A percentile compares a stretch with the other conserved stretches of the same genome.
These are phyloP conservation scores for Pseudogymnoascus sp. DNA, from an alignment of 2,329 filamentous ascomycete genomes.

Conservation along the genomic window DNA sequence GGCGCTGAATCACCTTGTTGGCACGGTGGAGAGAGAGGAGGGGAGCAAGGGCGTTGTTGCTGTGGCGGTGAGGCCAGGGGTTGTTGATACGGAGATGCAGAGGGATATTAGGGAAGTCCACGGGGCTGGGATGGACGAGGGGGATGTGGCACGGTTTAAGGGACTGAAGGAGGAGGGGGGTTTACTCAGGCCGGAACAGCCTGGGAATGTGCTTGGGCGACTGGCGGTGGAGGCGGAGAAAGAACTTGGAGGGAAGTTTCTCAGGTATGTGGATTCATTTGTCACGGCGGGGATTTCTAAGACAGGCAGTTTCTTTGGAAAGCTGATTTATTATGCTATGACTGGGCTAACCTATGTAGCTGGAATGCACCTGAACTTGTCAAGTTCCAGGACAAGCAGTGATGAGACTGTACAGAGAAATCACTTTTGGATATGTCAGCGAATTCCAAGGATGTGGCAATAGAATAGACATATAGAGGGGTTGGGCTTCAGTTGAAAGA, in stretches of 20 bases:
- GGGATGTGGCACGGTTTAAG: constrained; percentile 58
- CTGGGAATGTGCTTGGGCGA: constrained; percentile 78
- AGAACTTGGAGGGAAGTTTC: constrained; percentile 67
- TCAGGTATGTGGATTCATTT: constrained; percentile 46
- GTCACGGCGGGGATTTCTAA: neutral
- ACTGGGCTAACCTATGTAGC: constrained; percentile 39
- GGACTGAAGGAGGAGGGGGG: constrained; percentile 62
- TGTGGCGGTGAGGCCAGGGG: constrained; percentile 68
- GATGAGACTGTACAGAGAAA: neutral
- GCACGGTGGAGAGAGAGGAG: constrained; percentile 70
- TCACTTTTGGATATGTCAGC: constrained; percentile 8
- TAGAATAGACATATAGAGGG: constrained; percentile 21
- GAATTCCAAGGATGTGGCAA: constrained; percentile 7
- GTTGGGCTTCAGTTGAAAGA: constrained; percentile 66
- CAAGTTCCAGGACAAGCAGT: constrained; percentile 12
- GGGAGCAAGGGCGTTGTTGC: constrained; percentile 55
- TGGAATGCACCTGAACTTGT: constrained; percentile 12
- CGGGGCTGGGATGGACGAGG: constrained; percentile 49
- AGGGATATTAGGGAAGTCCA: constrained; percentile 70
- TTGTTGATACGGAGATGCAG: constrained; percentile 88
- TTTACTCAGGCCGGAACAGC: constrained; percentile 73
- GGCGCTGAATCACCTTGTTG: constrained; percentile 70
- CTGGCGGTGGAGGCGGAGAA: constrained; percentile 59
- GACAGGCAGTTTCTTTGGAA: neutral
- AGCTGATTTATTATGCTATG: constrained; percentile 29